Conservation (phyloP, 2,329 filamentous ascomycete species). For the Laburnicola sp. region DNA sequence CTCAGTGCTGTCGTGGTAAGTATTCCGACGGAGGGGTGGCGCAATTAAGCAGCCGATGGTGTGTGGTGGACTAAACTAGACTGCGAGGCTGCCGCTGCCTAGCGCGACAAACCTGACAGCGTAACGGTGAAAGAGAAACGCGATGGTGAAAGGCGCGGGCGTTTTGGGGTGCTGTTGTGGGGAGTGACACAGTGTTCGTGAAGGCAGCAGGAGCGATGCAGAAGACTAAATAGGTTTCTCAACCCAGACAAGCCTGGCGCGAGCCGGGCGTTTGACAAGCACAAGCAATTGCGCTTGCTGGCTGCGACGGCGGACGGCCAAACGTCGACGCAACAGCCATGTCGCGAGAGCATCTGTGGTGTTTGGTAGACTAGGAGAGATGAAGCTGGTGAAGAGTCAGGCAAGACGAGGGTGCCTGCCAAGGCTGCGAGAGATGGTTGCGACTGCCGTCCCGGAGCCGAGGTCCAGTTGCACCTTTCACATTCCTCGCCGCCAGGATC, state of each 20-base stretch:
- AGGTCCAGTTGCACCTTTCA: conserved; percentile 7
- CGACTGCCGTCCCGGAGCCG: conserved; percentile 19
- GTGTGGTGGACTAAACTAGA: too few species aligned
- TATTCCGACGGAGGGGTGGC: too few species aligned
- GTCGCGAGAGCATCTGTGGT: neutral
- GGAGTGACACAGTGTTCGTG: neutral
- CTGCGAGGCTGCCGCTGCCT: too few species aligned
- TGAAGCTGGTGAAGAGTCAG: conserved; percentile 1
- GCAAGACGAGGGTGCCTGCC: neutral
- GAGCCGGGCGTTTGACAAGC: neutral
- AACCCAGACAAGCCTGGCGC: conserved; percentile 1
- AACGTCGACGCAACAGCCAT: neutral
- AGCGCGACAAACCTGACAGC: too few species aligned
- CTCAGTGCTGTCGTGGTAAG: too few species aligned
- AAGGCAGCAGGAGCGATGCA: conserved; percentile 1
- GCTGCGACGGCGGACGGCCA: neutral
- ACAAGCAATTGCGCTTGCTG: neutral
- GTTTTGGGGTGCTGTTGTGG: neutral
- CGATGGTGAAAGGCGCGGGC: neutral
- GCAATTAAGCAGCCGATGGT: too few species aligned
- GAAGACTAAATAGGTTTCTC: neutral
- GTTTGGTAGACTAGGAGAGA: neutral
- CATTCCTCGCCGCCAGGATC: conserved; percentile 22
- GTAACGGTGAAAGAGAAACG: neutral
- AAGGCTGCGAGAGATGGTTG: neutral